Evolutionary conservation across 2,329 filamentous ascomycete genomes (phyloP).

Genomic region (Aspergillus quadrilineatus): DNA sequence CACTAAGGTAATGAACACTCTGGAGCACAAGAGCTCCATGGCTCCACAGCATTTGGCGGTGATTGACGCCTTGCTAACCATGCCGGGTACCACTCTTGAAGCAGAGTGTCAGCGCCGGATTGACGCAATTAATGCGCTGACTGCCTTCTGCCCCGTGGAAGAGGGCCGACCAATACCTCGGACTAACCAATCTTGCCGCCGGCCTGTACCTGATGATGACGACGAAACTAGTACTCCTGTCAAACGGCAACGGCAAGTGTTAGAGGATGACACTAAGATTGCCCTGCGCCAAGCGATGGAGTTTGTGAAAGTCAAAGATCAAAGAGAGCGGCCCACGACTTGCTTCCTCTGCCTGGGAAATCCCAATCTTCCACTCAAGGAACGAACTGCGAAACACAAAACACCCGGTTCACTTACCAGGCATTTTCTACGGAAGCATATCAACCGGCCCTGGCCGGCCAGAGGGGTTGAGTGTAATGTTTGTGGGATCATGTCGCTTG

Average conservation of each 20-base stretch:
- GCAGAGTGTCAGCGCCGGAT: slow-evolving; percentile 27
- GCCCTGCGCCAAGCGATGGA: slow-evolving; percentile 9
- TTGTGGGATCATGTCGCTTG: too few relatives aligned
- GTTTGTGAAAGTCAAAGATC: background rate
- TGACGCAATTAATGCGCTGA: slow-evolving; percentile 26
- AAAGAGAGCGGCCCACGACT: background rate
- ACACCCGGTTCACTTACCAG: too few relatives aligned
- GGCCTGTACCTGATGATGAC: slow-evolving; percentile 49
- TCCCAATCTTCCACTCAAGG: background rate
- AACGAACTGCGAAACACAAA: too few relatives aligned
- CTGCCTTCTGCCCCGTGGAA: slow-evolving; percentile 27
- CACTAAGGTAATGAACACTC: slow-evolving; percentile 23
- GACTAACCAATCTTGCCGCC: slow-evolving; percentile 11
- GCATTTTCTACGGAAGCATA: too few relatives aligned
- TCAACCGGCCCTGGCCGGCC: too few relatives aligned
- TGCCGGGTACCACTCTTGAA: slow-evolving; percentile 24
- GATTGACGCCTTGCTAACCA: slow-evolving; percentile 23
- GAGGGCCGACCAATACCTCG: slow-evolving; percentile 22
- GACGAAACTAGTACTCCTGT: slow-evolving; percentile 50
- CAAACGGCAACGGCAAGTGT: slow-evolving; percentile 8
- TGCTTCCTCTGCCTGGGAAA: background rate
- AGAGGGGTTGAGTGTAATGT: too few relatives aligned
- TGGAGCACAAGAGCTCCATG: slow-evolving; percentile 15
- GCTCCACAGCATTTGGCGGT: background rate
- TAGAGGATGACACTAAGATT: slow-evolving; percentile 17